Evolutionary conservation across 2,329 filamentous ascomycete genomes (phyloP).

Genomic region (Byssothecium circinans): DNA sequence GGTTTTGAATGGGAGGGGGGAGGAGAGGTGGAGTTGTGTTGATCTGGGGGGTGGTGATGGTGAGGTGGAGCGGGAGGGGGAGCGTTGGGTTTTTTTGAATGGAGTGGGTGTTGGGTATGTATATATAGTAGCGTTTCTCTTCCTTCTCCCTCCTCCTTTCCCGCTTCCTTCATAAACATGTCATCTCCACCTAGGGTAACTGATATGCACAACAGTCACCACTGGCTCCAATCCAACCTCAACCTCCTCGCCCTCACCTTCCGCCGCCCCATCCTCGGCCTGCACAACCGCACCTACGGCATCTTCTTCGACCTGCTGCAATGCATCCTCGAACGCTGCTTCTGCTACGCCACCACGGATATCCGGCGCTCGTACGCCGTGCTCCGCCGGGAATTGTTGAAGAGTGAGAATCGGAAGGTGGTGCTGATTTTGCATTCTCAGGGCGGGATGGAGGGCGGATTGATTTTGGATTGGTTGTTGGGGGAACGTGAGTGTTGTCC

Average conservation of each 20-base stretch:
- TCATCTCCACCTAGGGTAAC: too few species aligned
- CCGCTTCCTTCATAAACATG: conserved; percentile 6
- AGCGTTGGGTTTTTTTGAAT: conserved; percentile 81
- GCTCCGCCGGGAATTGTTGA: conserved; percentile 65
- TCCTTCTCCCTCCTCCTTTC: neutral
- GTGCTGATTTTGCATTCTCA: conserved; percentile 77
- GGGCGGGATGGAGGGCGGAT: conserved; percentile 71
- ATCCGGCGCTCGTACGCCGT: conserved; percentile 59
- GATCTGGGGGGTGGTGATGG: conserved; percentile 48
- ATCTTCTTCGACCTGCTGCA: conserved; percentile 77
- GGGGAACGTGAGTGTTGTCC: conserved; percentile 65
- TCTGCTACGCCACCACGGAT: conserved; percentile 71
- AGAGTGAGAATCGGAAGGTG: conserved; percentile 66
- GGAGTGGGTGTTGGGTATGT: conserved; percentile 66
- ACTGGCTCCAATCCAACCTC: conserved; percentile 61
- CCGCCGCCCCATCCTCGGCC: conserved; percentile 67
- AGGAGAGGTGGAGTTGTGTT: conserved; percentile 56
- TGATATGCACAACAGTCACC: conserved; percentile 10
- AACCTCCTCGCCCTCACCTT: conserved; percentile 73
- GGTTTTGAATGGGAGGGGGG: conserved; percentile 38
- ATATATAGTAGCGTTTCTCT: too few species aligned
- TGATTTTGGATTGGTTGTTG: conserved; percentile 76
- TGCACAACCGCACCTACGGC: conserved; percentile 74
- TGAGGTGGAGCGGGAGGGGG: conserved; percentile 49
- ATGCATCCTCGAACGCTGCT: conserved; percentile 75